Base-by-base conservation (phyloP, 2,329 filamentous ascomycete genomes). In the Trichophyton simii region DNA sequence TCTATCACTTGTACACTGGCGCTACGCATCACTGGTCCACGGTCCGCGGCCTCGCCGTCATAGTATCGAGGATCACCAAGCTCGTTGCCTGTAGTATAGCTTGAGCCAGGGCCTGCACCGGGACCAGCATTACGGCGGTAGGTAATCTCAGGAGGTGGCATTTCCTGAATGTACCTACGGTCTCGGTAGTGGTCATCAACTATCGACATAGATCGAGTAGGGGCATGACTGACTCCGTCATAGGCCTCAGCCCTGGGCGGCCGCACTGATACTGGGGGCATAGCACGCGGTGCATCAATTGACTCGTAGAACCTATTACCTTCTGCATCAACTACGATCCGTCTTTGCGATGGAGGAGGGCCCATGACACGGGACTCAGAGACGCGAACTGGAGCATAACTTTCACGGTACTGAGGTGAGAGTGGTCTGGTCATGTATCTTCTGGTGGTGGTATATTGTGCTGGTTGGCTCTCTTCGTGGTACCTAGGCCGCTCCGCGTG, bases 281-380 rank as follows among this genome's bases (percentile, higher is more conserved):
- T 72, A 61, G 71, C 58, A 60, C 70, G 67, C 15, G 75, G 72
- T 11, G 72, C 69, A 42, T 77, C 71, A 4, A 81, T 73, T 48
- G 79, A 78, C 65, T 84, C 82, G 63, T 83, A 83, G 75, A 91
- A 96, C 70, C 89, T 85, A 71, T 89, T 88, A 46, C 91, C 91
- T 72, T 86, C 89, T 64, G 88, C 84, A 73, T 96, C 91, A 60
- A 95, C 79, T 38, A 95, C 80, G 65, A 96, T 87, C 64, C 86
- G 84, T 61, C 85, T 78, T 54, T 82, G 76, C 18, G 82, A 80
- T 5, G 82, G 78, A 22, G 82, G 80, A 8, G 82, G 78, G 58
- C 78, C 78, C 75, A 82, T 79, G 60, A 72, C 68, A 44, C 76
- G 78, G 48, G 72, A 70, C 38, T 78, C 76, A 36, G 80, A 76